phyloP scores from a whole-genome alignment of 176 grass and related monocot species.

The Zizania latifolia region DNA sequence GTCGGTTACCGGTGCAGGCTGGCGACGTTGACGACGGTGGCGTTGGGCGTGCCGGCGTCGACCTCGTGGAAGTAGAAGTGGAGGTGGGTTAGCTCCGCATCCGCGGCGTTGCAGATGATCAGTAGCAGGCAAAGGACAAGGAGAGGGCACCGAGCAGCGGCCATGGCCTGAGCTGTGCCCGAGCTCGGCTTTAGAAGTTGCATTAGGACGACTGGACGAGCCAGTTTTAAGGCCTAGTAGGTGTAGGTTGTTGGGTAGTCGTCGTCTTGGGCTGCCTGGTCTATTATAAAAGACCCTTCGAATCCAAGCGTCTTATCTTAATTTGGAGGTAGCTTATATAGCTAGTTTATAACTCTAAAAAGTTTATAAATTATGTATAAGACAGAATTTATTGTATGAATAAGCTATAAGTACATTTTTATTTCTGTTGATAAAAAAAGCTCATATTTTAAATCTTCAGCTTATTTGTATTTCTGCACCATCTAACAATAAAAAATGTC shows the following conservation, averaged over 20 bases:
- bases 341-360: too few relatives aligned
- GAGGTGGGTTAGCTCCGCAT: constrained; percentile 29
- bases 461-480: too few relatives aligned
- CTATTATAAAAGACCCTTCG: background rate
- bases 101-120: background rate
- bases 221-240: background rate
- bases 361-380: too few relatives aligned
- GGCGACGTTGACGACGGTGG: constrained; percentile 39
- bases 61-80: constrained; percentile 77
- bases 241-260: background rate
- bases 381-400: too few relatives aligned
- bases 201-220: too few relatives aligned
- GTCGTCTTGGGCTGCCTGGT: background rate
- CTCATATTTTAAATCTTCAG: too few relatives aligned
- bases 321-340: too few relatives aligned
- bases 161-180: constrained; percentile 21
- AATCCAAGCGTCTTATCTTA: too few relatives aligned
- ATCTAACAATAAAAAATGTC: too few relatives aligned
- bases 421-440: too few relatives aligned
- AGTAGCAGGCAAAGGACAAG: background rate
- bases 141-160: background rate
- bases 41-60: constrained; percentile 28
- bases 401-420: too few relatives aligned
- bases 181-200: too few relatives aligned
- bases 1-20: constrained; percentile 13